These are phyloP conservation scores for Cladosporium sp. DNA, from an alignment of 2,329 filamentous ascomycete genomes.

Conservation along the genomic window DNA sequence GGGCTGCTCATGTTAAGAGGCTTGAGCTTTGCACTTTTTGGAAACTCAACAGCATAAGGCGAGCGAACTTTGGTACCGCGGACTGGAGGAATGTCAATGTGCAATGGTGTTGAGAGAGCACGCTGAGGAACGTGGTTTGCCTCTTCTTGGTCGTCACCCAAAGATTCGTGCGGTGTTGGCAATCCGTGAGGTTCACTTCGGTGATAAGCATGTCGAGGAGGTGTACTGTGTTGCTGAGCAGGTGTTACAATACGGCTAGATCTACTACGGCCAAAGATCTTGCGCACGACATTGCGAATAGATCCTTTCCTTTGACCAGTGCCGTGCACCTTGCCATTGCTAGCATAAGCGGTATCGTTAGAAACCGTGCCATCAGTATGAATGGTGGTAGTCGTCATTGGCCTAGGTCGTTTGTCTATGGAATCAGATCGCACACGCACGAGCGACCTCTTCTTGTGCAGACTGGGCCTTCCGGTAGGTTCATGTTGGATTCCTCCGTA, in stretches of 20 bases:
- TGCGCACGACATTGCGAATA: conserved; percentile 33
- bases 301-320: conserved; percentile 27
- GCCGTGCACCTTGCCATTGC: conserved; percentile 14
- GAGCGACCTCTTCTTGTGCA: conserved; percentile 9
- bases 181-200: conserved; percentile 25
- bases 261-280: conserved; percentile 32
- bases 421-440: conserved; percentile 4
- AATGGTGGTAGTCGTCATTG: background rate
- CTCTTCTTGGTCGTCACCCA: conserved; percentile 3
- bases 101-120: conserved; percentile 22
- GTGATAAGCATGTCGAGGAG: conserved; percentile 30
- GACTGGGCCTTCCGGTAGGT: background rate
- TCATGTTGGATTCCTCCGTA: conserved; percentile 15
- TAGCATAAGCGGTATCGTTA: conserved; percentile 12
- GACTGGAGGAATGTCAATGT: conserved; percentile 12
- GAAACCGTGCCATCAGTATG: background rate
- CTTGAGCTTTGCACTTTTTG: conserved; percentile 33
- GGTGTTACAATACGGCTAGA: conserved; percentile 22
- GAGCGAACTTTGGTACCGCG: conserved; percentile 21
- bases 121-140: conserved; percentile 15
- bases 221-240: conserved; percentile 9
- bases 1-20: conserved; percentile 33
- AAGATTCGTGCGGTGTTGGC: conserved; percentile 18
- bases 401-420: background rate
- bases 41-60: conserved; percentile 35